Conservation (phyloP, 495 filamentous ascomycete species). For the Xylaria castorea region DNA sequence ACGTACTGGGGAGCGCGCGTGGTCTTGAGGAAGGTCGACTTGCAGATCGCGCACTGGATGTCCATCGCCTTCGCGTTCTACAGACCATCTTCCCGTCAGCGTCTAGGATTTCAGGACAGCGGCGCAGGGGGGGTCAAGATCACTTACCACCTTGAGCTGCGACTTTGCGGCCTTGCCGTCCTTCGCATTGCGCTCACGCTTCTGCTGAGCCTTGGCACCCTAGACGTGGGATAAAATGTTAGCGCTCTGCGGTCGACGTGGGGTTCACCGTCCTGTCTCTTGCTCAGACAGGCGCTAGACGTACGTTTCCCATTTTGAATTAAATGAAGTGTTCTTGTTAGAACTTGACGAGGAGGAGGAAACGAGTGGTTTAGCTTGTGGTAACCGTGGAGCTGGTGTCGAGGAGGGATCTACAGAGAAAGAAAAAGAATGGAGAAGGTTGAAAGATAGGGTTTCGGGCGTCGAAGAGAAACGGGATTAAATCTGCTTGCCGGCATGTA, state of each 20-base stretch:
- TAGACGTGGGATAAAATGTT: constrained; percentile 42
- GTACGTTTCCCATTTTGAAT: constrained; percentile 61
- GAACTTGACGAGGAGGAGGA: neutral
- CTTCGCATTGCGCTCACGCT: constrained; percentile 63
- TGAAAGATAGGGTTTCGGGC: neutral
- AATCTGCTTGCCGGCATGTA: neutral
- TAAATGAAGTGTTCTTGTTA: neutral
- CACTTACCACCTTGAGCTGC: constrained; percentile 60
- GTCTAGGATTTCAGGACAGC: neutral
- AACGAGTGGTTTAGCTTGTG: constrained; percentile 7
- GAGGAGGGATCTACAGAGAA: constrained; percentile 29
- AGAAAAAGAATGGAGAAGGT: constrained; percentile 26
- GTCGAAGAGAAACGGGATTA: constrained; percentile 7
- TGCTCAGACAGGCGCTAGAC: constrained; percentile 25
- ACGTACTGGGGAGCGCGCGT: constrained; percentile 60
- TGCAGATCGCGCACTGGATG: constrained; percentile 64
- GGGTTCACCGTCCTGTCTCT: neutral
- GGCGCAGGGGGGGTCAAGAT: constrained; percentile 9
- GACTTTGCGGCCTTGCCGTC: constrained; percentile 56
- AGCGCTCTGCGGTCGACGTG: constrained; percentile 7
- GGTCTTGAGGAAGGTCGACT: constrained; percentile 62
- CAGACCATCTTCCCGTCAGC: neutral
- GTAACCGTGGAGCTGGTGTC: constrained; percentile 30
- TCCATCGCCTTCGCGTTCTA: constrained; percentile 61
- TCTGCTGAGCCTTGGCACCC: constrained; percentile 65